phyloP scores from a whole-genome alignment of 208 protist species.

The Wallacemonas rigidus region DNA sequence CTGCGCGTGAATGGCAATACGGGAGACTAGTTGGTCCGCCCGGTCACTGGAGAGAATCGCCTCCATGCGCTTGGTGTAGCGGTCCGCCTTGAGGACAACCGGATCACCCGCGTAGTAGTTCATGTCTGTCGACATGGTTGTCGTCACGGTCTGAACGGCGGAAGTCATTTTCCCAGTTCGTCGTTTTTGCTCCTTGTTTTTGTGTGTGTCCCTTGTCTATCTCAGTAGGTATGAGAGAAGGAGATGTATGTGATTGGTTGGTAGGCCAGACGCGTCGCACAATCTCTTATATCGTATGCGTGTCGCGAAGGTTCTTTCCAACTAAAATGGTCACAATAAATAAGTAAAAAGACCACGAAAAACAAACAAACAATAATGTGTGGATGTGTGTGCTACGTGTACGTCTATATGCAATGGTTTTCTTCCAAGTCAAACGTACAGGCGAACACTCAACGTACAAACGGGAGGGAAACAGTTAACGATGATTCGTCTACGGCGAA shows the following conservation, averaged over 20 bases:
- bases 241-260: too few species aligned
- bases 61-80: conserved; percentile 48
- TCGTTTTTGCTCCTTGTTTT: neutral
- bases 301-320: neutral
- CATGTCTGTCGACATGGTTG: conserved; percentile 70
- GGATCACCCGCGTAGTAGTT: conserved; percentile 82
- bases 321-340: neutral
- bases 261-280: neutral
- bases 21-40: conserved; percentile 62
- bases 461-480: conserved; percentile 1
- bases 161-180: conserved; percentile 35
- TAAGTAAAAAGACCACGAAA: neutral
- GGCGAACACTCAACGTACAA: neutral
- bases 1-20: conserved; percentile 82
- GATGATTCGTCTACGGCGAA: conserved; percentile 20
- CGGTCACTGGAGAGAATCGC: conserved; percentile 51
- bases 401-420: neutral
- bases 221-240: too few species aligned
- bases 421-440: neutral
- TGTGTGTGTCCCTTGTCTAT: neutral
- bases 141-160: conserved; percentile 58
- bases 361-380: conserved; percentile 2
- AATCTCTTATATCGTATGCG: neutral
- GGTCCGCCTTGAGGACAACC: conserved; percentile 40
- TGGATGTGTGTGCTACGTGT: neutral